Evolutionary conservation across 1,284 basidiomycete species (phyloP), one percentile per base, ranked within the genome.

Genomic region (Vanrija pseudolonga): DNA sequence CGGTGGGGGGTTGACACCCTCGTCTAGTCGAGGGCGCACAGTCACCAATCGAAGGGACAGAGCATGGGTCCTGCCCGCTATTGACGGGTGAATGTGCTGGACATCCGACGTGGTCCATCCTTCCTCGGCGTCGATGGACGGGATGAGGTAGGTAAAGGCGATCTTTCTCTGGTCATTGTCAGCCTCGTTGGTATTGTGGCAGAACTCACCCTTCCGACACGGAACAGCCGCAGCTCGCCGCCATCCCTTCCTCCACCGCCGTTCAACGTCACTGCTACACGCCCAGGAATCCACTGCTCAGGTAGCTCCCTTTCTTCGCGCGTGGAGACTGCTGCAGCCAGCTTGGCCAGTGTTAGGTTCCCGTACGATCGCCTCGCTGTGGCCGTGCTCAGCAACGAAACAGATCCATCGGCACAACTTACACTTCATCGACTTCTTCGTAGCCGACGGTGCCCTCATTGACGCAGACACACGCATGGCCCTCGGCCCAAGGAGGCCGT

Each of bases 51-150:
- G 37, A 20, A 59, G 42, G 4, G 50, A 56, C 11, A 59, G 28
- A 8, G 41, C 38, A 36, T 55, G 51, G 22, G 20, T 28, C 7
- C 58, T 42, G 14, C 44, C 38, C 4, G 50, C 20, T 2, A 62
- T 45, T 6, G 58, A 60, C 6, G 47, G 38, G 50, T 60, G 61
- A 12, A 62, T 18, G 15, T 47, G 50, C 48, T 62, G 61, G 14
- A 62, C 42, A n/a, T 57, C 58, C 28, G 52, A 32, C 14, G 55
- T 48, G 15, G 45, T 17, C 53, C 56, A 55, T 4, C 45, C 45
- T 5, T 41, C 32, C 9, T 49, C 49, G 14, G 43, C 48, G 6
- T 39, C 47, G 11, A 52, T 17, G 1, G 46, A n/a, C 1, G 53
- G 46, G 14, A 59, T 45, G 26, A 43, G 23, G 14, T 51, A 26